Conservation (phyloP, 352 stramenopile genomes). For the Blastocystis sp. region DNA sequence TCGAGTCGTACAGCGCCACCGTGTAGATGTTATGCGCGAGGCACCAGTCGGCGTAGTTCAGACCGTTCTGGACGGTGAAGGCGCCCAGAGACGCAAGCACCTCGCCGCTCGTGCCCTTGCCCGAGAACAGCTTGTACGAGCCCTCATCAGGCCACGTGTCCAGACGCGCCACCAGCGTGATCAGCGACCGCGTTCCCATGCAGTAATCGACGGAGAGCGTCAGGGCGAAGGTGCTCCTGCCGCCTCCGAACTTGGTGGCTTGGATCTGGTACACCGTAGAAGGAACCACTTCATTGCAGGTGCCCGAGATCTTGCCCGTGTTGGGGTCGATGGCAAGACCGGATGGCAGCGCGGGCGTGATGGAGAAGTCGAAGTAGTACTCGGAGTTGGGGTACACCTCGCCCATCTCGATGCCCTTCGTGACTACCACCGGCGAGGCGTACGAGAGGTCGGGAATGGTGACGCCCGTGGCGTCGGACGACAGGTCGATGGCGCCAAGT, state of each 20-base stretch:
- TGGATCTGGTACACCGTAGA: conserved; percentile 18
- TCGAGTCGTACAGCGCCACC: neutral
- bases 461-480: neutral
- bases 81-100: neutral
- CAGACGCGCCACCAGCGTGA: neutral
- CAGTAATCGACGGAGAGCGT: neutral
- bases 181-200: neutral
- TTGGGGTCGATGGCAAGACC: neutral
- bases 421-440: neutral
- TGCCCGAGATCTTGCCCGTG: conserved; percentile 3
- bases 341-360: neutral
- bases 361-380: neutral
- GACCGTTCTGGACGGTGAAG: neutral
- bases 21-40: conserved; percentile 7
- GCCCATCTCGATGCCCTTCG: neutral
- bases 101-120: neutral
- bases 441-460: neutral
- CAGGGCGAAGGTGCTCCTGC: neutral
- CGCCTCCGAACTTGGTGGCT: conserved; percentile 13
- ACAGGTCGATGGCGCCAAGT: neutral
- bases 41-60: conserved; percentile 26
- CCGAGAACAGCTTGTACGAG: conserved; percentile 19
- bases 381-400: neutral
- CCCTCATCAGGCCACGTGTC: neutral
- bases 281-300: neutral